phyloP scores from a whole-genome alignment of 2,329 filamentous ascomycete genomes.

The Alternaria panax region DNA sequence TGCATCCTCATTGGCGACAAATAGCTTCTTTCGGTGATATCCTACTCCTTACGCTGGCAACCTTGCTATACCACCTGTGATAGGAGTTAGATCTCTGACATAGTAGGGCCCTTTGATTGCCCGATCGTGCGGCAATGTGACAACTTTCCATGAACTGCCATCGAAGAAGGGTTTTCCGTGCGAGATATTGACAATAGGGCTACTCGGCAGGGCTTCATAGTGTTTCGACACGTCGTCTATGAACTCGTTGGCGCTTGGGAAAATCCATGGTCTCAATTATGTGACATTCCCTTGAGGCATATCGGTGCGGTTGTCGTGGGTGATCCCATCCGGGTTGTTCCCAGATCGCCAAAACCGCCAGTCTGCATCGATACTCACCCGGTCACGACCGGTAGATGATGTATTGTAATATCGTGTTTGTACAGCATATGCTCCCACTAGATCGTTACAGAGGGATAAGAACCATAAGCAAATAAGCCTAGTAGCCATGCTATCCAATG shows the following conservation, averaged over 20 bases:
- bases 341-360: constrained; percentile 49
- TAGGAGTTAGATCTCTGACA: constrained; percentile 54
- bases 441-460: neutral
- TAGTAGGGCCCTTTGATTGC: constrained; percentile 56
- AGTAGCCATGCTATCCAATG: neutral
- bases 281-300: constrained; percentile 5
- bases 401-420: neutral
- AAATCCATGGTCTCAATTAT: constrained; percentile 43
- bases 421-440: neutral
- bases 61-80: constrained; percentile 59
- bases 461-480: neutral
- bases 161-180: constrained; percentile 45
- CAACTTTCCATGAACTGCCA: constrained; percentile 51
- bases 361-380: constrained; percentile 43
- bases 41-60: constrained; percentile 61
- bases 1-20: constrained; percentile 38
- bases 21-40: constrained; percentile 59
- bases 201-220: constrained; percentile 31
- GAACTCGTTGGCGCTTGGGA: constrained; percentile 52
- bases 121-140: constrained; percentile 59
- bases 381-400: constrained; percentile 24
- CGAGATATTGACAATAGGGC: constrained; percentile 29
- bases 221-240: constrained; percentile 43
- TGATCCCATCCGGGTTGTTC: constrained; percentile 46
- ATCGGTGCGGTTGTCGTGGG: constrained; percentile 31